These are phyloP conservation scores for Lipomyces starkeyi DNA, from an alignment of 805 yeast genomes.

Conservation along the genomic window DNA sequence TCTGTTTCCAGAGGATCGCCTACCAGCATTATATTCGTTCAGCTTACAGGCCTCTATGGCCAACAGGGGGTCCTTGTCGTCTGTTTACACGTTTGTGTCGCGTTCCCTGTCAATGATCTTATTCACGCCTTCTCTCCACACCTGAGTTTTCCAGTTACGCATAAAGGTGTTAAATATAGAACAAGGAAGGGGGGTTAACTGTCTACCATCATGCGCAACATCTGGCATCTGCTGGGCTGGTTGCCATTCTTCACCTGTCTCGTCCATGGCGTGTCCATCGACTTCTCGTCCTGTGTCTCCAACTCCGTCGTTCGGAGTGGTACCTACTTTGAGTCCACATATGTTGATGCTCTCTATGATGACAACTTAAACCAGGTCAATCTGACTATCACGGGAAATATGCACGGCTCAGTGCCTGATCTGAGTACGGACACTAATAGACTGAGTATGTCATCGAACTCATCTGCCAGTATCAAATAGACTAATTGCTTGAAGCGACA, in stretches of 20 bases:
- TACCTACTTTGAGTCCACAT: constrained; percentile 31
- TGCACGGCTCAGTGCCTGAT: constrained; percentile 33
- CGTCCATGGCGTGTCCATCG: constrained; percentile 15
- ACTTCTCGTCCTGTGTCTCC: constrained; percentile 27
- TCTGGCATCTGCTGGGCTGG: background rate
- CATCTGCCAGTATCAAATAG: background rate
- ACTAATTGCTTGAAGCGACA: constrained; percentile 37
- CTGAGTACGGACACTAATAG: constrained; percentile 29
- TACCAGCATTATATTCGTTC: background rate
- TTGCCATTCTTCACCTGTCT: background rate
- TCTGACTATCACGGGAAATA: constrained; percentile 26
- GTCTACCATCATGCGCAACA: background rate
- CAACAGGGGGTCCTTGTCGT: background rate
- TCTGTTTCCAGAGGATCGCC: background rate
- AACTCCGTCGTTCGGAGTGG: constrained; percentile 21
- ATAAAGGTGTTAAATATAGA: background rate
- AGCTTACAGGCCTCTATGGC: background rate
- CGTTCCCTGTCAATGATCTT: background rate
- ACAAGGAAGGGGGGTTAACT: background rate
- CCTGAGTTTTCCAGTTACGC: background rate
- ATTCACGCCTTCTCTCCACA: background rate
- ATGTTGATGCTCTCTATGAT: constrained; percentile 33
- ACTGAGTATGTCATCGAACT: constrained; percentile 24
- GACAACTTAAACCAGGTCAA: constrained; percentile 13
- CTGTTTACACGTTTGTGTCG: background rate